Base-by-base conservation (phyloP, 2,329 filamentous ascomycete genomes). In the Fusarium xylarioides region DNA sequence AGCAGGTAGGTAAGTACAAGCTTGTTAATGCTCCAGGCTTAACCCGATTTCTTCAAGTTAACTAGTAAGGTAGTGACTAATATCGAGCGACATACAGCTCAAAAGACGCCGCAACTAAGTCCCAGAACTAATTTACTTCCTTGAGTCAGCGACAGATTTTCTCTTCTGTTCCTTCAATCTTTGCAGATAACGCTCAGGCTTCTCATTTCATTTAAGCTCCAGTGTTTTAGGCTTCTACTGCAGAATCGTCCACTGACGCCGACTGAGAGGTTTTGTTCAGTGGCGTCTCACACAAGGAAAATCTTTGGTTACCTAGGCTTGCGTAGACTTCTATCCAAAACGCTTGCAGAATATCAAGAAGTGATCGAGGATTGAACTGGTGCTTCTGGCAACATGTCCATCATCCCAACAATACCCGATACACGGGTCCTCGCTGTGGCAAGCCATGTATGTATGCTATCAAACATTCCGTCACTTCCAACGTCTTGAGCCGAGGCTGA, bases 361-460 rank as follows among this genome's bases (percentile, higher is more conserved):
- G 12, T 21, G 14, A 18, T 19, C 21, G n/a, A 14, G 30, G 12
- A 63, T 34, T 52, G n/a, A 37, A 15, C 16, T 50, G n/a, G 16
- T 32, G 38, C 35, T 34, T 30, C 26, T 49, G 11, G 35, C 47
- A 30, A 57, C 54, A 80, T 80, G 78, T 59, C 71, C 43, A 70
- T 70, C 50, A 34, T 69, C 35, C 76, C 75, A 46, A 73, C 73
- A 26, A 63, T 91, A 40, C 88, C 89, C 44, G 89, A 90, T 79
- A 91, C 89, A 56, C 85, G 85, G 77, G 95, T 97, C 75, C 88
- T 98, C 79, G 95, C 95, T 64, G 89, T 97, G 78, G 95, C 95
- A 81, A 97, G 95, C 83, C 95, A 98, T 95, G 95, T 97, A 92
- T 95, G 95, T 97, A 92, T 46, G 53, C 50, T 83, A 49, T 53